These are phyloP conservation scores for Amphicarpaea edgeworthii DNA, from an alignment of 306 rosid genomes.

Conservation along the genomic window DNA sequence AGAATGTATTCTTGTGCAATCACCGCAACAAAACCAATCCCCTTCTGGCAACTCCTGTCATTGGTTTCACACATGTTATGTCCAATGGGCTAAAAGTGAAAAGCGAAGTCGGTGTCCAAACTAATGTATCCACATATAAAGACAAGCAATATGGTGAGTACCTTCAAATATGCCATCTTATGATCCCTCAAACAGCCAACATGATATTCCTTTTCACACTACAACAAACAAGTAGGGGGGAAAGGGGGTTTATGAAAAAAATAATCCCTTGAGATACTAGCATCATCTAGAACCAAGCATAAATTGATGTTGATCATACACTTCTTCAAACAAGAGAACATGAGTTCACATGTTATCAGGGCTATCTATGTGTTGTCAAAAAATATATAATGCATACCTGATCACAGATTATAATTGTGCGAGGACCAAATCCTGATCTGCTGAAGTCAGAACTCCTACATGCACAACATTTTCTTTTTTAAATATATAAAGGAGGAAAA, in stretches of 20 bases:
- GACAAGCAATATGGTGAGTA: slow-evolving; percentile 44
- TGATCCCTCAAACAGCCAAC: slow-evolving; percentile 97
- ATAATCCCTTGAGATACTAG: slow-evolving; percentile 24
- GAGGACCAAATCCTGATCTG: slow-evolving; percentile 98
- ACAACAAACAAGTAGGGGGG: slow-evolving; percentile 36
- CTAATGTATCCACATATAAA: slow-evolving; percentile 36
- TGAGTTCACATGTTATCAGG: slow-evolving; percentile 9
- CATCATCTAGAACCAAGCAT: slow-evolving; percentile 19
- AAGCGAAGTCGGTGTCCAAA: slow-evolving; percentile 11
- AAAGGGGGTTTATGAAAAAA: slow-evolving; percentile 2
- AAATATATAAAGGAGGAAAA: slow-evolving; percentile 37
- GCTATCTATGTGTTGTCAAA: slow-evolving; percentile 38
- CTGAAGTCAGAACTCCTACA: slow-evolving; percentile 91
- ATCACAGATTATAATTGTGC: slow-evolving; percentile 96
- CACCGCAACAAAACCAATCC: slow-evolving; percentile 91
- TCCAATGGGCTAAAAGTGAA: slow-evolving; percentile 30
- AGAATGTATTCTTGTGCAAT: slow-evolving; percentile 81
- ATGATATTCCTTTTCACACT: slow-evolving; percentile 99
- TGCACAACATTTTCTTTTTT: slow-evolving; percentile 38
- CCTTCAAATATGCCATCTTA: slow-evolving; percentile 97
- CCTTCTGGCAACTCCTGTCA: slow-evolving; percentile 94
- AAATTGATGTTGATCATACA: slow-evolving; percentile 36
- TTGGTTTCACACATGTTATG: slow-evolving; percentile 35
- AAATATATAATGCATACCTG: slow-evolving; percentile 63
- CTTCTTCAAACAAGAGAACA: slow-evolving; percentile 30